Percentiles rank a stretch among this genome's conserved stretches.
phyloP scores from a whole-genome alignment of 2,329 filamentous ascomycete genomes.

The Ophiostoma sp. region DNA sequence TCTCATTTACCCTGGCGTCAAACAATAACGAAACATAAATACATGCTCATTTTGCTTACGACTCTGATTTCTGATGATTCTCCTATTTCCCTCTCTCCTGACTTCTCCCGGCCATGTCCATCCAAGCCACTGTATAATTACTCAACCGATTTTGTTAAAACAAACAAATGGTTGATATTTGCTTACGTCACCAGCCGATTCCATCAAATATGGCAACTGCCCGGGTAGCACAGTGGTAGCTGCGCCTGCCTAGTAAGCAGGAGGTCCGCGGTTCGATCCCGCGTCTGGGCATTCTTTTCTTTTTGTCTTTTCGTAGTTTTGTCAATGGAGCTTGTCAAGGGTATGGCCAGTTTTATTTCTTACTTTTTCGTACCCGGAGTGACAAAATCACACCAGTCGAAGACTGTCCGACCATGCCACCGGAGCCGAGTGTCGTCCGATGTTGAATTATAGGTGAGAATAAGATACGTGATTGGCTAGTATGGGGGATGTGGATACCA shows the following conservation, averaged over 20 bases:
- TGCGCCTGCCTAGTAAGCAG: slow-evolving; percentile 1
- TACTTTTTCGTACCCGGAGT: too few species aligned
- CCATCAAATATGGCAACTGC: background rate
- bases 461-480: slow-evolving; percentile 7
- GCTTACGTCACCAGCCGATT: background rate
- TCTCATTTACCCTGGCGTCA: slow-evolving; percentile 18
- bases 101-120: background rate
- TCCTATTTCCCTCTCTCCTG: too few species aligned
- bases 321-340: background rate
- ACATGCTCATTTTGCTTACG: background rate
- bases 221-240: background rate
- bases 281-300: slow-evolving; percentile 9
- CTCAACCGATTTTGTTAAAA: too few species aligned
- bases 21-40: slow-evolving; percentile 14
- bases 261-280: slow-evolving; percentile 15
- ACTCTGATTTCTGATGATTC: too few species aligned
- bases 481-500: background rate
- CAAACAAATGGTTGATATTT: background rate
- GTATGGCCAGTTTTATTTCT: background rate
- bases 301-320: background rate
- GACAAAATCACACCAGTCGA: background rate
- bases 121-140: too few species aligned
- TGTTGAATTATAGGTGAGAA: background rate
- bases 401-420: background rate
- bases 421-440: background rate